These are phyloP conservation scores for Zasmidium cellare DNA, from an alignment of 2,329 filamentous ascomycete genomes.

Conservation along the genomic window DNA sequence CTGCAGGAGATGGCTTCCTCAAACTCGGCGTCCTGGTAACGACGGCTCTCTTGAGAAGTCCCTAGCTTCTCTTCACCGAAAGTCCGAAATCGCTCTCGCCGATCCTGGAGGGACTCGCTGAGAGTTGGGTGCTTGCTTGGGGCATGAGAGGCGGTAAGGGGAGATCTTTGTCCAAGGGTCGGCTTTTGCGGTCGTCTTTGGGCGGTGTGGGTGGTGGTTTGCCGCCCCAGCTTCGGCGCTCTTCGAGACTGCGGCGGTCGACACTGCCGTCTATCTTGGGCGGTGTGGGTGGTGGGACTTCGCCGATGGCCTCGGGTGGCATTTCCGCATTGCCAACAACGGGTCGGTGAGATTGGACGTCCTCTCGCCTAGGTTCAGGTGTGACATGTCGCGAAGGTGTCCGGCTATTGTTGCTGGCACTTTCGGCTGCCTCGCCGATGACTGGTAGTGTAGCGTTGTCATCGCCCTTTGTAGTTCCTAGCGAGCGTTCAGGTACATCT, in stretches of 20 bases:
- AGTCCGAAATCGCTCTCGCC: conserved; percentile 11
- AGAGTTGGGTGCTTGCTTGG: conserved; percentile 20
- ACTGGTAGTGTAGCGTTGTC: conserved; percentile 69
- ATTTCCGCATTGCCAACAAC: conserved; percentile 29
- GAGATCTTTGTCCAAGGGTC: conserved; percentile 28
- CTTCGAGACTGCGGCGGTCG: conserved; percentile 19
- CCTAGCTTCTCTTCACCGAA: conserved; percentile 3
- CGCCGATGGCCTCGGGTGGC: conserved; percentile 27
- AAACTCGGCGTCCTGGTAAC: background rate
- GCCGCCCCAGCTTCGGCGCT: conserved; percentile 27
- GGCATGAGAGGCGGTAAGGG: conserved; percentile 22
- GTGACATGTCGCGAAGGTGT: conserved; percentile 18
- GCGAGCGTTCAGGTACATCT: conserved; percentile 62
- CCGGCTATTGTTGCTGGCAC: conserved; percentile 54
- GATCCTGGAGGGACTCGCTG: conserved; percentile 21
- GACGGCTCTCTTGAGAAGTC: background rate
- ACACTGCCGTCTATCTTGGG: conserved; percentile 30
- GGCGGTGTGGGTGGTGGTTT: conserved; percentile 48
- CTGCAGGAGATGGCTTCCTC: background rate
- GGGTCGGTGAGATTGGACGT: conserved; percentile 9
- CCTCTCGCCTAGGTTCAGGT: conserved; percentile 26
- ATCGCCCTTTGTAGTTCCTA: conserved; percentile 59
- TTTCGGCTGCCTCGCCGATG: conserved; percentile 87
- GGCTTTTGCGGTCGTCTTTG: conserved; percentile 33
- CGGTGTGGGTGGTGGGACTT: conserved; percentile 34